Evolutionary conservation across 371 early-diverging fungal species (phyloP), one percentile per base, ranked within the genome.

Genomic region (Umbelopsis sp.): DNA sequence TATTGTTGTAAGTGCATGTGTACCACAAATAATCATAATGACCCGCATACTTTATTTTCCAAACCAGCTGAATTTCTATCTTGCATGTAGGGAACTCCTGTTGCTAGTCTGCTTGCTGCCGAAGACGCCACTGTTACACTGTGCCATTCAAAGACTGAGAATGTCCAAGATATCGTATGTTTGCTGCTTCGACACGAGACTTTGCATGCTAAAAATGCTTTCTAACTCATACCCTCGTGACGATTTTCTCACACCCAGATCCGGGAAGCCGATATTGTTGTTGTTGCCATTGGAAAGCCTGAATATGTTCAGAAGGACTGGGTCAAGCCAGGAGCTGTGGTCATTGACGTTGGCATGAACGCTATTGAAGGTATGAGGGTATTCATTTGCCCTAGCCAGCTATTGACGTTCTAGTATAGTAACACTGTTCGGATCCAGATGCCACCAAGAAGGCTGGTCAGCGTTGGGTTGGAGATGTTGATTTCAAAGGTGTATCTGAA

Each of bases 341-440:
- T 97, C 50, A 93, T 97, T 70, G 98, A 97, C 72, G 98, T 97
- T 9, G 98, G 98, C 50, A 96, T 93, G 65, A 97, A 97, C 69
- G 86, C 94, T 44, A 85, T 93, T 35, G 83, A 86, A 69, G 87
- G 87, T 88, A 82, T 57, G 22, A 7, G 10, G 18, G 25, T 18
- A 45, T 20, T 44, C 66, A 6, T 71, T 63, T 22, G 22, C 1
- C 45, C 44, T 9, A 35, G 1, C 41, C 1, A 10, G 41, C 10
- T 41, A 41, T 41, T 41, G 0, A 7, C 10, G 4, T 41, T 41
- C 41, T 12, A 1, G 12, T 41, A 12, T 41, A 41, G 1, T 41
- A 41, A 41, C 41, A 41, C 41, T 12, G 16, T 50, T 32, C 18
- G 41, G 35, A 9, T 38, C 63, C 72, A 82, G 97, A 97, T 72